A percentile compares a stretch with the other conserved stretches of the same genome.
phyloP scores from a whole-genome alignment of 106 monocot species.

The Posidonia australis region DNA sequence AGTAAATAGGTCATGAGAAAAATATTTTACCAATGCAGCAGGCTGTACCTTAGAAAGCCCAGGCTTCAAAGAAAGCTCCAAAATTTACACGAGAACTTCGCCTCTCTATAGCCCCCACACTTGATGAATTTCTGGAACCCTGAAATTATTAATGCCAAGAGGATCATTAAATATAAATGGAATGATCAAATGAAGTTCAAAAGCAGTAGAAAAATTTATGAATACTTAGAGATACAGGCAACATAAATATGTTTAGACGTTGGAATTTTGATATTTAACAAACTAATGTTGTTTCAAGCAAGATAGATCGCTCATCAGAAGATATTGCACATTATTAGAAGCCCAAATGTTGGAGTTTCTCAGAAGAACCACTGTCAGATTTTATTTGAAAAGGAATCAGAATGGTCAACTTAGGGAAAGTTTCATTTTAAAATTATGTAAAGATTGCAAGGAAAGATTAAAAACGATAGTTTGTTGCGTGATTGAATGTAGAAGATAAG shows the following conservation, averaged over 20 bases:
- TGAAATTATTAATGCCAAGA: not conserved
- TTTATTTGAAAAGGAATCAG: too few relatives aligned
- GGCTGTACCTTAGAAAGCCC: not conserved
- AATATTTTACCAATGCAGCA: not conserved
- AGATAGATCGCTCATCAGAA: too few relatives aligned
- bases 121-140: slow-evolving; percentile 3
- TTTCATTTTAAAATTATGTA: too few relatives aligned
- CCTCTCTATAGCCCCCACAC: slow-evolving; percentile 3
- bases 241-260: too few relatives aligned
- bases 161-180: not conserved
- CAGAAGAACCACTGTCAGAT: too few relatives aligned
- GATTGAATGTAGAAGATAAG: too few relatives aligned
- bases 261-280: too few relatives aligned
- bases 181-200: not conserved
- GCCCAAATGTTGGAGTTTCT: too few relatives aligned
- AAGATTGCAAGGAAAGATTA: too few relatives aligned
- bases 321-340: too few relatives aligned
- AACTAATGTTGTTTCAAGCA: not conserved
- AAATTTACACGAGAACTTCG: not conserved
- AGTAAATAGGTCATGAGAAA: not conserved
- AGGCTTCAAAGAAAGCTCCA: slow-evolving; percentile 1
- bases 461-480: too few relatives aligned
- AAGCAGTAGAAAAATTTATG: not conserved
- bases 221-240: not conserved
- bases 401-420: too few relatives aligned